Percentiles rank a stretch among this genome's conserved stretches.
These are phyloP conservation scores for Acer saccharum DNA, from an alignment of 345 rosid genomes.

Conservation along the genomic window DNA sequence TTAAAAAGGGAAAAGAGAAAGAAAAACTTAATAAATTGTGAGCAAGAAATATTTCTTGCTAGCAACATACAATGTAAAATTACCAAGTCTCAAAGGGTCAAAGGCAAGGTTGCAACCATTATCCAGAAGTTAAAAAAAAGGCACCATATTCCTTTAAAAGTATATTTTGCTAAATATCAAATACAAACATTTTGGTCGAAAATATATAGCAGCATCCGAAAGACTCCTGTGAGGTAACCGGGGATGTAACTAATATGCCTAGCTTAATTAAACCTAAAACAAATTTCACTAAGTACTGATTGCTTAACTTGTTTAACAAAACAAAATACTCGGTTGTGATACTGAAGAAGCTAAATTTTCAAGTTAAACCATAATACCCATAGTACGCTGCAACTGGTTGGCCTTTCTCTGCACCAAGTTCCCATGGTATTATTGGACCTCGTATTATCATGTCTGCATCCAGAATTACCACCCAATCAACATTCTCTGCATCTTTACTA, in stretches of 20 bases:
- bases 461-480: conserved; percentile 96
- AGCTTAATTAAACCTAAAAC: neutral
- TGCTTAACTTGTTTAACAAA: neutral
- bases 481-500: conserved; percentile 83
- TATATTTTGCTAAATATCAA: neutral
- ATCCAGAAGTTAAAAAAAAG: neutral
- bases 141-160: neutral
- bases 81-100: neutral
- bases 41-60: neutral
- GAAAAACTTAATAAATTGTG: neutral
- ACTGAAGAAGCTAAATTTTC: neutral
- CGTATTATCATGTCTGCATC: conserved; percentile 98
- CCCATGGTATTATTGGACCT: conserved; percentile 95
- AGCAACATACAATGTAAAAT: conserved; percentile 6
- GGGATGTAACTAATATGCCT: neutral
- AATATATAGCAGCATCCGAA: neutral
- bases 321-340: neutral
- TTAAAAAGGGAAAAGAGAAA: neutral
- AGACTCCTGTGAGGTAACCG: neutral
- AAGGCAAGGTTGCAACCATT: neutral
- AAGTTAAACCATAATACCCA: conserved; percentile 53
- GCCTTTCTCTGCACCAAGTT: conserved; percentile 90
- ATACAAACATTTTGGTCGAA: conserved; percentile 10
- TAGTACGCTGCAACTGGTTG: conserved; percentile 88
- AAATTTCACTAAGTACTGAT: neutral